Percentiles rank a stretch among this genome's conserved stretches.
Conservation (phyloP, 2,329 filamentous ascomycete species). For the Colletotrichum limetticola region DNA sequence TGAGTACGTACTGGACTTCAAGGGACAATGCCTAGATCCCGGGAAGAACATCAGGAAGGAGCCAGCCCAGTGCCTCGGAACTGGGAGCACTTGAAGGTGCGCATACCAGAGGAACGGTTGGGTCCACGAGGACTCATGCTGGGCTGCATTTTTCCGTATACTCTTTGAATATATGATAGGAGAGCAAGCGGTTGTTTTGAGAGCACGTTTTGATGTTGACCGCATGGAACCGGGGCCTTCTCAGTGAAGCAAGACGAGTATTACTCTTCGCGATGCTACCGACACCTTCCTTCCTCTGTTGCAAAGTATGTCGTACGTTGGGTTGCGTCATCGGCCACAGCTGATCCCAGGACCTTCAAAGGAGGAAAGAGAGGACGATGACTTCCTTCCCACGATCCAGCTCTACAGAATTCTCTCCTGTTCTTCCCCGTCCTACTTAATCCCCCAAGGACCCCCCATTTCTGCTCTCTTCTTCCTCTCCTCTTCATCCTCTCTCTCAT, state of each 20-base stretch:
- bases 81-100: not conserved
- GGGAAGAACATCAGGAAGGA: not conserved
- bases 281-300: not conserved
- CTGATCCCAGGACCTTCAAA: not conserved
- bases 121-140: not conserved
- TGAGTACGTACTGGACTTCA: not conserved
- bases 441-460: not conserved
- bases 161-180: not conserved
- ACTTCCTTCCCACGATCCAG: not conserved
- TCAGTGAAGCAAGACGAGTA: not conserved
- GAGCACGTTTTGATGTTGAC: not conserved
- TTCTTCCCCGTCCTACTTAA: not conserved
- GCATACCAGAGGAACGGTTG: not conserved
- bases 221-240: not conserved
- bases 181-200: not conserved
- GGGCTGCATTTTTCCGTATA: not conserved
- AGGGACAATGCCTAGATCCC: not conserved
- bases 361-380: not conserved
- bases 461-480: not conserved
- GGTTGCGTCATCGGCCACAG: not conserved
- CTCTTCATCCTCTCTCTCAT: constrained; percentile 8
- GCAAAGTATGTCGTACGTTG: not conserved
- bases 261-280: not conserved
- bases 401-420: not conserved
- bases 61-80: not conserved